Evolutionary conservation across 371 early-diverging fungal genomes (phyloP).

Genomic region (Gilbertella persicaria): DNA sequence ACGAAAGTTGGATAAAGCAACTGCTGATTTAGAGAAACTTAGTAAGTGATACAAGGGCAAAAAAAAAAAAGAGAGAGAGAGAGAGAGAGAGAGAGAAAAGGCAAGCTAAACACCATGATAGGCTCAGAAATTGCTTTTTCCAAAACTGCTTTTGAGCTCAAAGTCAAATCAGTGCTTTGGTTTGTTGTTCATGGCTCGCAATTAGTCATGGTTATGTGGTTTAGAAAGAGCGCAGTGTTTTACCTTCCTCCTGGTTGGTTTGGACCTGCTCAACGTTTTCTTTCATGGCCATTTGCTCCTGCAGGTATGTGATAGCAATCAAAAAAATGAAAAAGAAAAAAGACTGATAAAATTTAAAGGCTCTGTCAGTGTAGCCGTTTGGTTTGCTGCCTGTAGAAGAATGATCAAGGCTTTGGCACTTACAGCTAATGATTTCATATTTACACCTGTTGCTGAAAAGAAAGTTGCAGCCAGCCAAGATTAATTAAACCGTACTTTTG

Average conservation of each 20-base stretch:
- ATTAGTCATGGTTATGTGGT: constrained; percentile 67
- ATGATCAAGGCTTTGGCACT: constrained; percentile 42
- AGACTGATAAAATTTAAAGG: constrained; percentile 37
- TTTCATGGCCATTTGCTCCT: constrained; percentile 83
- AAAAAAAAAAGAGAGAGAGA: background rate
- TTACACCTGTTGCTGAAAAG: constrained; percentile 21
- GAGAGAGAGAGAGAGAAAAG: too few relatives aligned
- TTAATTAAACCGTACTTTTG: too few relatives aligned
- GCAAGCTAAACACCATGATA: constrained; percentile 20
- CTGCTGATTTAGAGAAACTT: constrained; percentile 63
- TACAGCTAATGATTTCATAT: constrained; percentile 38
- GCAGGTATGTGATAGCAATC: constrained; percentile 44
- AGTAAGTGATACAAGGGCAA: constrained; percentile 40
- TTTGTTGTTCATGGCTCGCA: constrained; percentile 74
- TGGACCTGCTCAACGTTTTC: constrained; percentile 72
- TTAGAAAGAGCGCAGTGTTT: constrained; percentile 74
- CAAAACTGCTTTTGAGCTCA: constrained; percentile 77
- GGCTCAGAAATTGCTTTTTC: constrained; percentile 66
- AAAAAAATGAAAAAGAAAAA: background rate
- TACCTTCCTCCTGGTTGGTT: constrained; percentile 85
- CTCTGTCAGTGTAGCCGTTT: constrained; percentile 71
- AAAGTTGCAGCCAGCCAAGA: constrained; percentile 3
- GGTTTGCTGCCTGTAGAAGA: constrained; percentile 73
- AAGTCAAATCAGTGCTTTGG: constrained; percentile 74
- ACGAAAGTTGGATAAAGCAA: constrained; percentile 75